Percentiles rank a stretch among this genome's conserved stretches.
Conservation (phyloP, 2,329 filamentous ascomycete genomes). For the Alternaria rosae region DNA sequence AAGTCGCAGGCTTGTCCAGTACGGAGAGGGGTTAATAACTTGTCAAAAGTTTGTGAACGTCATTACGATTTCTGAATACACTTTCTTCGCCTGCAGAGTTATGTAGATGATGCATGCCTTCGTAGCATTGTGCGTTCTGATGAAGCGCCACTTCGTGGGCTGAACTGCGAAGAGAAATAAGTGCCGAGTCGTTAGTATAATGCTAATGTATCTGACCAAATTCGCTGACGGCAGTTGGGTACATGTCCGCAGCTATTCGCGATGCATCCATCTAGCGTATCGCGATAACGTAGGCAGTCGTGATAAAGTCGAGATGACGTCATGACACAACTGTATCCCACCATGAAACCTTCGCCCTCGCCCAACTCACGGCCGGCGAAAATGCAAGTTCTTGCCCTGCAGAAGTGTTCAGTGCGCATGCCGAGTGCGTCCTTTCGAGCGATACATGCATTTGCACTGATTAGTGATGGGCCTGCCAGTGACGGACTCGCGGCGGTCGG, state of each 20-base stretch:
- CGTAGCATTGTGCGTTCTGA: not conserved
- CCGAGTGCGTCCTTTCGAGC: not conserved
- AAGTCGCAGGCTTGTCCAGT: not conserved
- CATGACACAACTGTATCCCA: too few relatives aligned
- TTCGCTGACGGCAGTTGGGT: too few relatives aligned
- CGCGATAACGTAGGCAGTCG: not conserved
- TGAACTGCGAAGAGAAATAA: too few relatives aligned
- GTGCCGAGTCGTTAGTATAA: too few relatives aligned
- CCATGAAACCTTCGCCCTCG: not conserved
- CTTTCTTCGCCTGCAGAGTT: not conserved
- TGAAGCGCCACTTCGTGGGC: not conserved
- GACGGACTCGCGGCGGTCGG: not conserved
- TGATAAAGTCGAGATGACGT: not conserved
- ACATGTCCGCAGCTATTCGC: not conserved
- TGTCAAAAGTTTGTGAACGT: not conserved
- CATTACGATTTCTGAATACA: too few relatives aligned
- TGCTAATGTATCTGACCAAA: too few relatives aligned
- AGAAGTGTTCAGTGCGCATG: not conserved
- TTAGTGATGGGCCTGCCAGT: not conserved
- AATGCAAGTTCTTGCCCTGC: not conserved
- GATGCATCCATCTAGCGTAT: not conserved
- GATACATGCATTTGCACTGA: not conserved
- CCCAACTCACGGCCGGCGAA: not conserved
- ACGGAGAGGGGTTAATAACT: not conserved
- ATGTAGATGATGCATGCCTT: not conserved